Percentiles rank a stretch among this genome's conserved stretches.
phyloP scores from a whole-genome alignment of 495 filamentous ascomycete genomes.

The Physcia stellaris region DNA sequence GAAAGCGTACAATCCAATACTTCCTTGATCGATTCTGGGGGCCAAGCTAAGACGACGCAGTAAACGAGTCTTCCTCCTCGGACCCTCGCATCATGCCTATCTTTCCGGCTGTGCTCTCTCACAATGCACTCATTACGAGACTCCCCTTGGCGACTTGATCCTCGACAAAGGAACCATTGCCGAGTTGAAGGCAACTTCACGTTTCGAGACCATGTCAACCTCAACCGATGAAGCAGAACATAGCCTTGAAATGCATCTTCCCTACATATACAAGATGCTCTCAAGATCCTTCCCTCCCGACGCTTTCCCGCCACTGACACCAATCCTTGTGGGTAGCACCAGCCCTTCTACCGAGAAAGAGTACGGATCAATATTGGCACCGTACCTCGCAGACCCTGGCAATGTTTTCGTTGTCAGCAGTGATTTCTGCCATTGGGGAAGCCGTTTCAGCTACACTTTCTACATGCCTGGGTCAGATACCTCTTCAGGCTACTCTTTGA shows the following conservation, averaged over 20 bases:
- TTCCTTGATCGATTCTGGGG: too few relatives aligned
- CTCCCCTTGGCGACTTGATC: conserved; percentile 67
- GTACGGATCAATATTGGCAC: conserved; percentile 59
- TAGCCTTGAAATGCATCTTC: conserved; percentile 92
- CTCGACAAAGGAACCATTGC: conserved; percentile 57
- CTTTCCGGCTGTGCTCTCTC: conserved; percentile 68
- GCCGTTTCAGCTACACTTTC: conserved; percentile 73
- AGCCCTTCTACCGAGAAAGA: conserved; percentile 47
- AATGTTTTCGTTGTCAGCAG: conserved; percentile 81
- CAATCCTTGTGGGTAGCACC: conserved; percentile 79
- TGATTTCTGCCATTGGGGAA: conserved; percentile 96
- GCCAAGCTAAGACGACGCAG: conserved; percentile 24
- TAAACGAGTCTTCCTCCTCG: conserved; percentile 86
- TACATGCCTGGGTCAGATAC: conserved; percentile 41
- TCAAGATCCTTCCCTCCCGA: conserved; percentile 34
- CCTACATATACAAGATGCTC: conserved; percentile 81
- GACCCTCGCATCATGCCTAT: conserved; percentile 83
- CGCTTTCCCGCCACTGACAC: conserved; percentile 62
- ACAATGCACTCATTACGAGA: conserved; percentile 59
- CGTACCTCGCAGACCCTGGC: conserved; percentile 61
- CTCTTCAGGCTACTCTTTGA: conserved; percentile 24
- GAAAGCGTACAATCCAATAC: conserved; percentile 41
- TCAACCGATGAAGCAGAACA: conserved; percentile 75
- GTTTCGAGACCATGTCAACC: conserved; percentile 62
- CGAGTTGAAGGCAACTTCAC: conserved; percentile 44